Conservation (phyloP, 768 basidiomycete genomes). For the Collybia sordida region DNA sequence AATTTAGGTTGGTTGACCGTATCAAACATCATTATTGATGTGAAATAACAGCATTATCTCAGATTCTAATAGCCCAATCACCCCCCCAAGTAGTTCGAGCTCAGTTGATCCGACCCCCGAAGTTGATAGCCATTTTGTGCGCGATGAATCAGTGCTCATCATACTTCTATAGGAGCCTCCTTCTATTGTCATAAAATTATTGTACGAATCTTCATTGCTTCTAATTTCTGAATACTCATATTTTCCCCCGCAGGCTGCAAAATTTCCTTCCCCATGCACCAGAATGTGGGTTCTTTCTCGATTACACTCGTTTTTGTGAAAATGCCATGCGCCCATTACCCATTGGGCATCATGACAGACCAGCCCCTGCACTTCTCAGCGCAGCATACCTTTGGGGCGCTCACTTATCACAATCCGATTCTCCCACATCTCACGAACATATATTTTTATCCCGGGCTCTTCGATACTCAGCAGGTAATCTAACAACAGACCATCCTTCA, state of each 20-base stretch:
- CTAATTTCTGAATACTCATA: conserved; percentile 13
- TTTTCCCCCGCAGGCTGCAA: conserved; percentile 41
- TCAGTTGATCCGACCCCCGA: background rate
- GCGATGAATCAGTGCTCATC: background rate
- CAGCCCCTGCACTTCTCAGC: conserved; percentile 45
- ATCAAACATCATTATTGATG: background rate
- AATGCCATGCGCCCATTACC: conserved; percentile 44
- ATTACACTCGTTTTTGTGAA: conserved; percentile 42
- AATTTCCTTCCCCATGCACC: conserved; percentile 55
- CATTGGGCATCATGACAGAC: conserved; percentile 42
- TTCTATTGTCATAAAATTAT: background rate
- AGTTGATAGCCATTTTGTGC: background rate
- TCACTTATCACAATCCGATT: conserved; percentile 40
- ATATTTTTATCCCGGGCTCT: conserved; percentile 48
- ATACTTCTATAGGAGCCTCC: background rate
- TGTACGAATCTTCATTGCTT: background rate
- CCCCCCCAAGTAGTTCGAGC: background rate
- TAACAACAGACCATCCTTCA: conserved; percentile 44
- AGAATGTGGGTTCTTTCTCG: conserved; percentile 67
- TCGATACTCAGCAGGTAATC: conserved; percentile 41
- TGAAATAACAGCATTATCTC: background rate
- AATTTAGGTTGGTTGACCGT: background rate
- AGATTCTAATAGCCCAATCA: conserved; percentile 1
- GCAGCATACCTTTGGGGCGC: conserved; percentile 50
- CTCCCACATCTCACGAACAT: conserved; percentile 34